These are phyloP conservation scores for Neonectria hederae DNA, from an alignment of 2,329 filamentous ascomycete species.

Conservation along the genomic window DNA sequence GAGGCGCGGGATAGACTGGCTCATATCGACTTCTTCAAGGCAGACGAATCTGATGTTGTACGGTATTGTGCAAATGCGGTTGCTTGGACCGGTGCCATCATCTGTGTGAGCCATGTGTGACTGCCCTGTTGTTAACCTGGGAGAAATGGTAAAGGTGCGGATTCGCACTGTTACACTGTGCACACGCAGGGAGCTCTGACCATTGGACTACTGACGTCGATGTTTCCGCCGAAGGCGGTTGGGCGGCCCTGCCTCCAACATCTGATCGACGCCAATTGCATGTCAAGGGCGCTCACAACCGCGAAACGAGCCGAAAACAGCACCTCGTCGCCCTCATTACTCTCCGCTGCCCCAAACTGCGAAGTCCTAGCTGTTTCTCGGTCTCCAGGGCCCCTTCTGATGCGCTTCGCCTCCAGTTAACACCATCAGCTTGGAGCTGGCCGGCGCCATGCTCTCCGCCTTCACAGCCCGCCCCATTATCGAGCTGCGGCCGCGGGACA, in stretches of 20 bases:
- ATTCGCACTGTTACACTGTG: conserved; percentile 39
- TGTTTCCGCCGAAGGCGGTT: conserved; percentile 17
- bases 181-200: conserved; percentile 38
- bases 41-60: neutral
- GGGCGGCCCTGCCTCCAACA: conserved; percentile 25
- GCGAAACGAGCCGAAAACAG: conserved; percentile 2
- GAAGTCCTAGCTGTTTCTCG: neutral
- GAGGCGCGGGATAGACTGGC: conserved; percentile 30
- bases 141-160: conserved; percentile 20
- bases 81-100: too few species aligned
- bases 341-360: neutral
- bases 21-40: neutral
- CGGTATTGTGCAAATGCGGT: conserved; percentile 5
- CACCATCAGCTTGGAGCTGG: conserved; percentile 52
- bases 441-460: conserved; percentile 86
- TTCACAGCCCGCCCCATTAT: conserved; percentile 96
- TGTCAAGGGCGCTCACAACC: conserved; percentile 8
- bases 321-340: neutral
- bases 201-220: conserved; percentile 44
- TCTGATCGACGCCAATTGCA: conserved; percentile 12
- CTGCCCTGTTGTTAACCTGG: neutral
- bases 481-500: conserved; percentile 95
- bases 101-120: neutral
- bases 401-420: conserved; percentile 44
- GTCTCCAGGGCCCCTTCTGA: conserved; percentile 36